Evolutionary conservation across 1,139 yeast species (phyloP).

Genomic region (Geotrichum cucujoidarum): DNA sequence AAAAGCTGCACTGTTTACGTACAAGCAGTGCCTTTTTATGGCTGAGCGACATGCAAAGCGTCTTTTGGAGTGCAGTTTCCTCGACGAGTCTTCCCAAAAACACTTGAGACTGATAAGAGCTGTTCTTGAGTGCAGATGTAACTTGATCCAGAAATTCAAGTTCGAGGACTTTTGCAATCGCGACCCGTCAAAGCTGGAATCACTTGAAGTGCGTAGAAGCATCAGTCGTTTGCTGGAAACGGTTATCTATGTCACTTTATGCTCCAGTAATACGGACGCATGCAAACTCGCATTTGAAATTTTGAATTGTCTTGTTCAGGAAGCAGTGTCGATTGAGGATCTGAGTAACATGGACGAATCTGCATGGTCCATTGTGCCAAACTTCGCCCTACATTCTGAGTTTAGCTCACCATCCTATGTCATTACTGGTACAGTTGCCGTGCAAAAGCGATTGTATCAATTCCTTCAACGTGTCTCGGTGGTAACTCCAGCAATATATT

Average conservation of each 20-base stretch:
- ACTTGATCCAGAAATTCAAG: slow-evolving; percentile 32
- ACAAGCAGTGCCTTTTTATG: slow-evolving; percentile 12
- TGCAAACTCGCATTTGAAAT: slow-evolving; percentile 50
- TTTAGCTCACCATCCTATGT: slow-evolving; percentile 55
- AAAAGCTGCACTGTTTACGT: slow-evolving; percentile 5
- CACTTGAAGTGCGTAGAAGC: slow-evolving; percentile 30
- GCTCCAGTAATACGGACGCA: slow-evolving; percentile 56
- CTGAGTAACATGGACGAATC: slow-evolving; percentile 25
- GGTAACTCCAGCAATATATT: slow-evolving; percentile 57
- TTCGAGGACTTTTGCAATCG: slow-evolving; percentile 28
- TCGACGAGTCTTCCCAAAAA: slow-evolving; percentile 23
- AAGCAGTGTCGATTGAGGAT: slow-evolving; percentile 33
- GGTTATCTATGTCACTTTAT: slow-evolving; percentile 46
- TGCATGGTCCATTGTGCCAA: slow-evolving; percentile 34
- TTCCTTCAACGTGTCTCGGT: slow-evolving; percentile 48
- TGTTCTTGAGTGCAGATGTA: slow-evolving; percentile 22
- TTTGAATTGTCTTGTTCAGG: slow-evolving; percentile 46
- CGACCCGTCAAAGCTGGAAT: slow-evolving; percentile 26
- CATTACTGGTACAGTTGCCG: slow-evolving; percentile 71
- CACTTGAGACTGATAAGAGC: slow-evolving; percentile 30
- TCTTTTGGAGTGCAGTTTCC: slow-evolving; percentile 6
- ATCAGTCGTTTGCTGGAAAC: slow-evolving; percentile 43
- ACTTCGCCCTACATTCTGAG: slow-evolving; percentile 40
- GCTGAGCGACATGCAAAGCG: slow-evolving; percentile 17
- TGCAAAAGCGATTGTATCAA: slow-evolving; percentile 61